phyloP scores from a whole-genome alignment of 139 green algal species.

The Tetradesmus lagerheimii region DNA sequence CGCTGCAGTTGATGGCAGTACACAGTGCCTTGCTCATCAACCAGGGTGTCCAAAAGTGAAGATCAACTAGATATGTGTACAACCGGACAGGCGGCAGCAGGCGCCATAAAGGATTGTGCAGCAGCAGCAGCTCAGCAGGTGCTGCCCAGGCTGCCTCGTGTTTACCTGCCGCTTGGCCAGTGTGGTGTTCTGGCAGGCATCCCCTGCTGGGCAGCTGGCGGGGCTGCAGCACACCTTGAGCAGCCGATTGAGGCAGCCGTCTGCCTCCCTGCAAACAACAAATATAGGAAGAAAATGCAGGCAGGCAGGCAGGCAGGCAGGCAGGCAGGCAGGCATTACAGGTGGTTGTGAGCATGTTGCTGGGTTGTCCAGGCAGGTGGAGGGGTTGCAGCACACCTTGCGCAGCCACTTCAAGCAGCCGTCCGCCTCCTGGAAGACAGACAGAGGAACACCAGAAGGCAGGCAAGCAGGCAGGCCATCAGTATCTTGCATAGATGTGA shows the following conservation, averaged over 20 bases:
- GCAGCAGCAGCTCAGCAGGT: too few species aligned
- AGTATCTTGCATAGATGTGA: too few species aligned
- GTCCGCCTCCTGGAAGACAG: constrained; percentile 22
- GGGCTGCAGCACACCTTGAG: background rate
- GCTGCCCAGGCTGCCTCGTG: too few species aligned
- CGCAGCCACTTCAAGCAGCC: constrained; percentile 35
- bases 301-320: background rate
- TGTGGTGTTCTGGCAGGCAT: background rate
- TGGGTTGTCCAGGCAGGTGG: too few species aligned
- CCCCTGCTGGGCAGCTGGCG: background rate
- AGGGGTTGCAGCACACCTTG: background rate
- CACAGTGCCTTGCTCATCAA: too few species aligned
- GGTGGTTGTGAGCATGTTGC: too few species aligned
- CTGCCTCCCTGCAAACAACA: constrained; percentile 17
- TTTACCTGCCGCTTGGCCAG: background rate
- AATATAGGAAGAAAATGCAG: constrained; percentile 42
- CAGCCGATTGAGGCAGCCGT: constrained; percentile 39
- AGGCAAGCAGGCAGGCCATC: background rate
- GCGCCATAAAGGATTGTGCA: too few species aligned
- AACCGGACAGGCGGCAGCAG: too few species aligned
- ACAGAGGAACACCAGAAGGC: background rate
- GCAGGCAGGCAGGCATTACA: background rate
- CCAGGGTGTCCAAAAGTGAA: too few species aligned
- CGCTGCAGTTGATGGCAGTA: too few species aligned
- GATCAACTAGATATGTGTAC: too few species aligned